Evolutionary conservation across 1,139 yeast species (phyloP).

Genomic region (Debaryomyces fabryi): DNA sequence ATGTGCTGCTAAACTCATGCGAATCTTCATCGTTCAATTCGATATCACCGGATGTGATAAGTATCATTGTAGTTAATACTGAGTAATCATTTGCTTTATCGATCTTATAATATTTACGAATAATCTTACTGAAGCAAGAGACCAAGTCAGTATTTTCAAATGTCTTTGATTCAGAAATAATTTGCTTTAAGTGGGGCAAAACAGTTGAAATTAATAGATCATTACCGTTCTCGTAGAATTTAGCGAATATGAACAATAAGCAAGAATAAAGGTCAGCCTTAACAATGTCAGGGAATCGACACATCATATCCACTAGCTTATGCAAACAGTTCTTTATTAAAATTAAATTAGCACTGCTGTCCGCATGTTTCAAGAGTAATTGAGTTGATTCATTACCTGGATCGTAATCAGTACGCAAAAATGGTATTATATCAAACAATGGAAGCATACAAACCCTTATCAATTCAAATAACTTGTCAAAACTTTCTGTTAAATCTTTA

Average conservation of each 20-base stretch:
- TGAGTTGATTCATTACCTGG: constrained; percentile 35
- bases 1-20: constrained; percentile 28
- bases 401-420: constrained; percentile 52
- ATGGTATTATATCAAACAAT: constrained; percentile 61
- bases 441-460: constrained; percentile 73
- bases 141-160: constrained; percentile 32
- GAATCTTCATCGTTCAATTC: constrained; percentile 41
- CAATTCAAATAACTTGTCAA: constrained; percentile 81
- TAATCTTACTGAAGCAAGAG: constrained; percentile 39
- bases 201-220: constrained; percentile 51
- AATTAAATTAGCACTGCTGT: constrained; percentile 35
- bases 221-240: constrained; percentile 55
- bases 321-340: constrained; percentile 57
- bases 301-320: constrained; percentile 63
- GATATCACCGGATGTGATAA: constrained; percentile 57
- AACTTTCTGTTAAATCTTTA: constrained; percentile 42
- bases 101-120: constrained; percentile 32
- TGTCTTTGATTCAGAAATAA: constrained; percentile 35
- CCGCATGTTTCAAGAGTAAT: constrained; percentile 34
- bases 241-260: constrained; percentile 62
- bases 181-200: constrained; percentile 60
- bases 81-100: constrained; percentile 38
- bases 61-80: constrained; percentile 59
- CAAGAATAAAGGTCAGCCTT: constrained; percentile 73
- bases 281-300: constrained; percentile 66